Conservation (phyloP, 2,329 filamentous ascomycete genomes). For the Colletotrichum kahawae region DNA sequence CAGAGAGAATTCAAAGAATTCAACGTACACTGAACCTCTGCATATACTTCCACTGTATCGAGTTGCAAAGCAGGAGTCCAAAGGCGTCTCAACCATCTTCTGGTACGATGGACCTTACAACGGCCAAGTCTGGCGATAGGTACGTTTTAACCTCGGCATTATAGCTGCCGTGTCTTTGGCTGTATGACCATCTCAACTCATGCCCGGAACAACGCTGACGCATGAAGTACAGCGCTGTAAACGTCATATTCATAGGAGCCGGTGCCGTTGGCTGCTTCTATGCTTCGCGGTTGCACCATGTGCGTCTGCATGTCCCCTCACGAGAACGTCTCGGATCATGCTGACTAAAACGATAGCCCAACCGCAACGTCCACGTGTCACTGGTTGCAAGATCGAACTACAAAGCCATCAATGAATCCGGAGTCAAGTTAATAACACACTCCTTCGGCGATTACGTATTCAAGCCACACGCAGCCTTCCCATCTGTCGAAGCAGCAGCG, state of each 20-base stretch:
- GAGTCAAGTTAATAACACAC: conserved; percentile 69
- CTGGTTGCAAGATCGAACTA: conserved; percentile 79
- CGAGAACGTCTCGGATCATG: background rate
- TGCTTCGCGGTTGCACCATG: conserved; percentile 69
- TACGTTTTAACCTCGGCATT: background rate
- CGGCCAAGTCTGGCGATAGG: background rate
- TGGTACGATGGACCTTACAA: background rate
- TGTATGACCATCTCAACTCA: background rate
- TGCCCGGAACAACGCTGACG: background rate
- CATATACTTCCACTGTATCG: background rate
- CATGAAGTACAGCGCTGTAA: conserved; percentile 44
- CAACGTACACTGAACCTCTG: background rate
- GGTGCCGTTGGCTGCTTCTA: conserved; percentile 78
- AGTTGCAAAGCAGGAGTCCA: background rate
- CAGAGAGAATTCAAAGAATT: background rate
- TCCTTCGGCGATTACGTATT: conserved; percentile 73
- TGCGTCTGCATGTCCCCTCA: conserved; percentile 26
- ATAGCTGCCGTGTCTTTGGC: background rate
- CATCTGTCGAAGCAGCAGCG: conserved; percentile 62
- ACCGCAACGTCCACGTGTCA: conserved; percentile 63
- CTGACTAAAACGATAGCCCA: conserved; percentile 41
- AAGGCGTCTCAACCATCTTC: background rate
- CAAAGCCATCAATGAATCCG: conserved; percentile 61
- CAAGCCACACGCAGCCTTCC: conserved; percentile 64
- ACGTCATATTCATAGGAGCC: conserved; percentile 72